A percentile compares a stretch with the other conserved stretches of the same genome.
Conservation (phyloP, 169 alveolate species). For the Cryptosporidium sp. region DNA sequence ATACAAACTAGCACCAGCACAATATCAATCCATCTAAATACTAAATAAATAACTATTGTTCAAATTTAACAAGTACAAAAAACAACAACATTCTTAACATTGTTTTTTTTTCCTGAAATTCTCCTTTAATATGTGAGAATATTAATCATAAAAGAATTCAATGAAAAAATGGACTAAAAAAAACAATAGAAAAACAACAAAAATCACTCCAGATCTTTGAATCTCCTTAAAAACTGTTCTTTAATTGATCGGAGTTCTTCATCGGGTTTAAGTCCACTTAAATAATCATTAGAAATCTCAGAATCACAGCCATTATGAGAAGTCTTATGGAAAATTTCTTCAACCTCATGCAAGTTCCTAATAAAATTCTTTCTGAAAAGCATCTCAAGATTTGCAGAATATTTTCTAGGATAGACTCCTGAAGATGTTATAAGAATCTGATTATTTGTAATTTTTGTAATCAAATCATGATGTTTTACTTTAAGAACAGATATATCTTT, state of each 20-base stretch:
- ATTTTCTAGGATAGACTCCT: slow-evolving; percentile 1
- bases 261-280: background rate
- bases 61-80: too few species aligned
- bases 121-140: background rate
- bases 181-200: too few species aligned
- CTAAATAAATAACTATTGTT: background rate
- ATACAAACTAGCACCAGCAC: background rate
- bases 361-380: slow-evolving; percentile 20
- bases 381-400: slow-evolving; percentile 34
- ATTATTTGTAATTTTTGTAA: slow-evolving; percentile 7
- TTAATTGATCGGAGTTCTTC: background rate
- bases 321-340: slow-evolving; percentile 26
- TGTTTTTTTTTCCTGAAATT: too few species aligned
- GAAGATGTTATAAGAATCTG: background rate
- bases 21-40: background rate
- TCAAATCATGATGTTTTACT: background rate
- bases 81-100: too few species aligned
- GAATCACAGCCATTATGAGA: background rate
- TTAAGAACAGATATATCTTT: background rate
- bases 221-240: background rate
- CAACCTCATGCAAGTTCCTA: background rate
- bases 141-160: background rate
- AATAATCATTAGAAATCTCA: background rate
- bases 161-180: background rate
- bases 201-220: background rate